Evolutionary conservation across 805 yeast species (phyloP).

Genomic region (Zygosaccharomyces lentus): DNA sequence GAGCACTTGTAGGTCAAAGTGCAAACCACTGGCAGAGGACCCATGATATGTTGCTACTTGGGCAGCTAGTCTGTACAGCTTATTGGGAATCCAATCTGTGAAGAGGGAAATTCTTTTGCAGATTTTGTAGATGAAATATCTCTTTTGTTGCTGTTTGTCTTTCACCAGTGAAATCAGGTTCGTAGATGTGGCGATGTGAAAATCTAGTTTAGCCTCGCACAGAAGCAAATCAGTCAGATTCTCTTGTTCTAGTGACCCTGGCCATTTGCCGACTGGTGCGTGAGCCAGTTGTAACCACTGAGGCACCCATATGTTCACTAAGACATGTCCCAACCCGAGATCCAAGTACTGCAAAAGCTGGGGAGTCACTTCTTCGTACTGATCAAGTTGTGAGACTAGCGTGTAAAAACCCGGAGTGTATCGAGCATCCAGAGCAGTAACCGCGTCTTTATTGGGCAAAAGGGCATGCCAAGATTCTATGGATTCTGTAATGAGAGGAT

Average conservation of each 20-base stretch:
- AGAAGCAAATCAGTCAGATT: slow-evolving; percentile 5
- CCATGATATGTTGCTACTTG: slow-evolving; percentile 5
- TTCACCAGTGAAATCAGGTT: background rate
- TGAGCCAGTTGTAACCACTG: slow-evolving; percentile 16
- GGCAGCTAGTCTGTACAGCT: slow-evolving; percentile 7
- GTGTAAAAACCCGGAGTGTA: slow-evolving; percentile 22
- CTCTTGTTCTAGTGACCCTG: background rate
- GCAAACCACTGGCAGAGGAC: slow-evolving; percentile 1
- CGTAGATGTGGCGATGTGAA: slow-evolving; percentile 18
- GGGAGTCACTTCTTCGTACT: slow-evolving; percentile 8
- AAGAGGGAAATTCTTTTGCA: slow-evolving; percentile 16
- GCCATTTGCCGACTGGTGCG: background rate
- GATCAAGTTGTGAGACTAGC: slow-evolving; percentile 16
- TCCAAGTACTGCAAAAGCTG: slow-evolving; percentile 11
- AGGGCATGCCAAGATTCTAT: slow-evolving; percentile 12
- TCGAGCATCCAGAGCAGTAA: background rate
- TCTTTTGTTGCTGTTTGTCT: background rate
- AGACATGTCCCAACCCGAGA: slow-evolving; percentile 11
- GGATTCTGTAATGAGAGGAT: slow-evolving; percentile 15
- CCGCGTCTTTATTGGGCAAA: slow-evolving; percentile 1
- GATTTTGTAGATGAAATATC: slow-evolving; percentile 14
- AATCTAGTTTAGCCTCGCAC: slow-evolving; percentile 21
- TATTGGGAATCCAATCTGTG: slow-evolving; percentile 11
- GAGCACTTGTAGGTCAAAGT: slow-evolving; percentile 23
- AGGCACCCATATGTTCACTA: slow-evolving; percentile 24